Conservation (phyloP, 345 rosid species). For the Salix caprea region DNA sequence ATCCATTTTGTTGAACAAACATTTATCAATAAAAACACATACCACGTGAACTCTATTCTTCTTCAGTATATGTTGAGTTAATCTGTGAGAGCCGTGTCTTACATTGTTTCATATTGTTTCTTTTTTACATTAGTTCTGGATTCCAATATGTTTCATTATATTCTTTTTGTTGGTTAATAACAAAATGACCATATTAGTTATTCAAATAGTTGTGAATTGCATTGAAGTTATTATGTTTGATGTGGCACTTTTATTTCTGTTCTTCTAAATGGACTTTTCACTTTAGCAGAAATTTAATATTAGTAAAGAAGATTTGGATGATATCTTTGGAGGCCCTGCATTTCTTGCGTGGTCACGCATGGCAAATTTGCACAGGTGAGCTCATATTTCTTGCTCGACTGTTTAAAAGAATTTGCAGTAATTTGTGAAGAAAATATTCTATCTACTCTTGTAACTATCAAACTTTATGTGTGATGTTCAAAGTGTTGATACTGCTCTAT, state of each 20-base stretch:
- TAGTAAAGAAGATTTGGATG: constrained; percentile 47
- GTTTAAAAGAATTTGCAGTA: background rate
- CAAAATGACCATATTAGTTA: background rate
- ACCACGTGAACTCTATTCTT: no score
- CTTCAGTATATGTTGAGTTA: background rate
- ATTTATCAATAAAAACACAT: background rate
- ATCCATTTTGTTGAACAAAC: background rate
- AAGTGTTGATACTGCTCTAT: background rate
- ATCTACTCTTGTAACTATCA: background rate
- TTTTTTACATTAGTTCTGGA: background rate
- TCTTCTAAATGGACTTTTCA: constrained; percentile 10
- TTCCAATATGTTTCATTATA: background rate
- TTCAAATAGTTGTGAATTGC: background rate
- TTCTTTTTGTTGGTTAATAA: background rate
- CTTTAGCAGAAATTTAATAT: constrained; percentile 52
- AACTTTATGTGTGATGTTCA: background rate
- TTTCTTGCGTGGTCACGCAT: constrained; percentile 80
- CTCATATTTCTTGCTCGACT: constrained; percentile 7
- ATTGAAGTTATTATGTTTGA: constrained; percentile 1
- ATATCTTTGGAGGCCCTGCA: constrained; percentile 76
- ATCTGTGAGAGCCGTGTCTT: no score
- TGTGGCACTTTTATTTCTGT: constrained; percentile 5
- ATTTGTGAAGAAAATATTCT: background rate
- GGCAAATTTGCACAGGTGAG: constrained; percentile 71
- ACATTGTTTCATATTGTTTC: background rate